Base-by-base conservation (phyloP, 768 basidiomycete genomes). In the Stropharia rugosoannulata region DNA sequence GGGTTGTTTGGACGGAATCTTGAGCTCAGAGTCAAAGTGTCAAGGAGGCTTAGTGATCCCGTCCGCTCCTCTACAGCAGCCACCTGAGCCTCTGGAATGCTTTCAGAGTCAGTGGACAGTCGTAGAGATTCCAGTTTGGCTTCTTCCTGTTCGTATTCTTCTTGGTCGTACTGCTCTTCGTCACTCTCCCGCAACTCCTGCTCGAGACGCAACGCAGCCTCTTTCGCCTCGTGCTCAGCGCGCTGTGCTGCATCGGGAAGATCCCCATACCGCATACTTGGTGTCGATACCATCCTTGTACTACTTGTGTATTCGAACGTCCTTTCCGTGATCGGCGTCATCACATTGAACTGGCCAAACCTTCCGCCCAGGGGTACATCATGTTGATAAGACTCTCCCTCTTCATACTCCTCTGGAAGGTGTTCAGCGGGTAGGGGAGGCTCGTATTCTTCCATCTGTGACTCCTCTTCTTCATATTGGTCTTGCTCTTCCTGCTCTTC, bases 321-420 rank as follows among this genome's bases (percentile, higher is more conserved):
- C 40, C 95, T 80, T 70, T 99, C 97, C 11, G 93, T 93, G 70
- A 98, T 98, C 2, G 97, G 96, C 8, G 96, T 98, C 94, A 99
- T 95, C 54, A 95, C 87, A 65, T 90, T 86, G 72, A 98, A 90
- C 55, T 81, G 78, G 36, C 89, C 90, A 66, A 91, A 89, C 25
- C 90, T 82, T 15, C 90, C 86, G 13, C 87, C 88, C 49, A 87
- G 75, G 27, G 89, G 87, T 16, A 78, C 72, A 19, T 79, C 75
- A 27, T 46, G 18, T 46, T 72, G 75, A 56, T 72, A 77, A 6
- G 70, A 74, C 29, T 75, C 70, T 5, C 67, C 71, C 38, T 74
- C 74, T 13, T 78, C 75, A n/a, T 77, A 66, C 13, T 68, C 66
- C 19, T 71, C 65, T 9, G 64, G 65, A 7, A 63, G 46, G 39